Conservation (phyloP, 2,329 filamentous ascomycete species). For the Allantophomopsis lycopodina region DNA sequence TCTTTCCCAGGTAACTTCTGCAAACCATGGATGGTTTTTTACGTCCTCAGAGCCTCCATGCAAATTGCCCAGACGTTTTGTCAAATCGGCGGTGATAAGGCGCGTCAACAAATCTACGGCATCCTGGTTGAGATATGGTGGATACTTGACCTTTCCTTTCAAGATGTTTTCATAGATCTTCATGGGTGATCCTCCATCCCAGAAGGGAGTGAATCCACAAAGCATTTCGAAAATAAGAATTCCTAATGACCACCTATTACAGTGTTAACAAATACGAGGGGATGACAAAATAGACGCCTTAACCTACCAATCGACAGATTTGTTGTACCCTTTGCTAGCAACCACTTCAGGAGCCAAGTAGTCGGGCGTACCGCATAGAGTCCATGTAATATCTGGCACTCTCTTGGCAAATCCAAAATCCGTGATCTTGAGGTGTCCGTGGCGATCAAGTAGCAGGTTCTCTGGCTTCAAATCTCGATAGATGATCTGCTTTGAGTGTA, state of each 20-base stretch:
- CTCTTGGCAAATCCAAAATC: conserved; percentile 99
- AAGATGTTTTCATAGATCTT: conserved; percentile 99
- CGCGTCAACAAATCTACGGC: conserved; percentile 86
- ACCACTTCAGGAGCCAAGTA: conserved; percentile 97
- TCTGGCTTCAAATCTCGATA: conserved; percentile 96
- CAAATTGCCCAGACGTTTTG: conserved; percentile 87
- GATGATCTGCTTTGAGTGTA: conserved; percentile 91
- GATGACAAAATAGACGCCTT: conserved; percentile 4
- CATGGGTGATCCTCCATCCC: conserved; percentile 95
- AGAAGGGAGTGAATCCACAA: conserved; percentile 97
- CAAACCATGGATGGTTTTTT: conserved; percentile 92
- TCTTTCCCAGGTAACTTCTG: conserved; percentile 95
- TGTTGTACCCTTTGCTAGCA: conserved; percentile 99
- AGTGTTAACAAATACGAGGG: conserved; percentile 5
- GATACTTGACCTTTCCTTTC: conserved; percentile 91
- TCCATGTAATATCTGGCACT: conserved; percentile 98
- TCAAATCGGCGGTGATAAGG: conserved; percentile 87
- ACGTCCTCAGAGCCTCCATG: conserved; percentile 85
- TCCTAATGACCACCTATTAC: conserved; percentile 82
- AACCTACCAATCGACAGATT: conserved; percentile 92
- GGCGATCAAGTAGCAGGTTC: conserved; percentile 80
- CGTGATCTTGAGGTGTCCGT: conserved; percentile 92
- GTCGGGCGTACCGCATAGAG: conserved; percentile 91
- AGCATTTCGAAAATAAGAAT: conserved; percentile 99
- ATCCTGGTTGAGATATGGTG: conserved; percentile 86